Percentiles rank a stretch among this genome's conserved stretches.
Evolutionary conservation across 352 stramenopile species (phyloP).

Genomic region (Globisporangium rhizosaccharum): DNA sequence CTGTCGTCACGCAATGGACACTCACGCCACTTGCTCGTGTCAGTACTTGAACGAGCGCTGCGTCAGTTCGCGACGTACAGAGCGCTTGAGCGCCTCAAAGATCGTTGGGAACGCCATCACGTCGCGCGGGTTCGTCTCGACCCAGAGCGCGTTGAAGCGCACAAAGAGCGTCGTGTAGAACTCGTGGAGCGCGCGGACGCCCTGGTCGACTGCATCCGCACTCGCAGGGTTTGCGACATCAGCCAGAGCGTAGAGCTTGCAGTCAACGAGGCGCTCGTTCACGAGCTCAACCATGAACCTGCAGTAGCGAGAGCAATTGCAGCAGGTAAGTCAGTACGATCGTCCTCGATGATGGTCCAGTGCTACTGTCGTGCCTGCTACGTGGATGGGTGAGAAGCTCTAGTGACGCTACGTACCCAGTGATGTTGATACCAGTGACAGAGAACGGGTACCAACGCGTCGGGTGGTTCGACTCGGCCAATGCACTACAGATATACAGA

Average conservation of each 20-base stretch:
- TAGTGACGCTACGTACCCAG: constrained; percentile 24
- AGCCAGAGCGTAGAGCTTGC: constrained; percentile 55
- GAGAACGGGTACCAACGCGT: constrained; percentile 85
- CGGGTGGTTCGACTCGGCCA: constrained; percentile 80
- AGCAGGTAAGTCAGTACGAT: background rate
- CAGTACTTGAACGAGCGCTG: constrained; percentile 64
- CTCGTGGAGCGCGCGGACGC: constrained; percentile 56
- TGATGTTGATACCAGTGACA: constrained; percentile 86
- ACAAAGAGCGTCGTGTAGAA: constrained; percentile 78
- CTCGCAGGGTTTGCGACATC: background rate
- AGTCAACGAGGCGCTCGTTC: constrained; percentile 67
- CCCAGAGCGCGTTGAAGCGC: constrained; percentile 81
- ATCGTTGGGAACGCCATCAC: constrained; percentile 84
- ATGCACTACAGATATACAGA: constrained; percentile 27
- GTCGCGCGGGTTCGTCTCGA: constrained; percentile 74
- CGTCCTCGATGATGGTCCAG: background rate
- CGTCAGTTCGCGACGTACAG: constrained; percentile 49
- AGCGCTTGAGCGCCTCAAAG: constrained; percentile 76
- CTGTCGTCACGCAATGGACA: constrained; percentile 1
- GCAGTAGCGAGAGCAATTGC: background rate
- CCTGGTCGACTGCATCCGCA: constrained; percentile 17
- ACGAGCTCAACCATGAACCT: constrained; percentile 78
- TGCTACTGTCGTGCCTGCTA: background rate
- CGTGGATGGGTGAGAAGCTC: background rate
- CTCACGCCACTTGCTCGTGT: constrained; percentile 1